Percentiles rank a stretch among this genome's conserved stretches.
phyloP scores from a whole-genome alignment of 176 grass and related monocot species.

The Ananas comosus region DNA sequence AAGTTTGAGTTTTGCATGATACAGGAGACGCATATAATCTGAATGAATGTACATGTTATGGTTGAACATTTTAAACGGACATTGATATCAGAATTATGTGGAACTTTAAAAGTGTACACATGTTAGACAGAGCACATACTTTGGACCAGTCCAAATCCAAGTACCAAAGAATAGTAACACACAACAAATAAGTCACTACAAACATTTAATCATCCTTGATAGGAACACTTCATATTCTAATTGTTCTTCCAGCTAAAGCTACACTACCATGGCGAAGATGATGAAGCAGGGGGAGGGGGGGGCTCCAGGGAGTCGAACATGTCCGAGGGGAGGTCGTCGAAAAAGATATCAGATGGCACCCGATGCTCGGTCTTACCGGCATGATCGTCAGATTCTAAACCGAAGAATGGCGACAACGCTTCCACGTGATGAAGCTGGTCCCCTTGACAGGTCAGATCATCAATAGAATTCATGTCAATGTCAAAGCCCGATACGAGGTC shows the following conservation, averaged over 20 bases:
- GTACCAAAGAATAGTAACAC: constrained; percentile 2
- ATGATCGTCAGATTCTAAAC: neutral
- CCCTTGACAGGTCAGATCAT: constrained; percentile 16
- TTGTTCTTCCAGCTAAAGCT: neutral
- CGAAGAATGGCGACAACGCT: constrained; percentile 24
- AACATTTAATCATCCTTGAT: neutral
- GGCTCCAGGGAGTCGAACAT: constrained; percentile 35
- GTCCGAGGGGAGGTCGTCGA: constrained; percentile 38
- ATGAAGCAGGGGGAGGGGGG: constrained; percentile 3
- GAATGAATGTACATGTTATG: no score
- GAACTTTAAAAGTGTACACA: no score
- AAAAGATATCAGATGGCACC: constrained; percentile 21
- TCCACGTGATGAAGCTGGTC: constrained; percentile 18
- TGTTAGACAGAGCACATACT: no score
- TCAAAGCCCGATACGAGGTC: constrained; percentile 8
- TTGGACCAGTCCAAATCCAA: constrained; percentile 4
- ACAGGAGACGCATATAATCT: no score
- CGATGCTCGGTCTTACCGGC: constrained; percentile 16
- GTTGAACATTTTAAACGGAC: no score
- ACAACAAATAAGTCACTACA: neutral
- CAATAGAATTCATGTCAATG: neutral
- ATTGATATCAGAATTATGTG: no score
- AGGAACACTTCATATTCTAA: neutral
- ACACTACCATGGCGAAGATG: constrained; percentile 4
- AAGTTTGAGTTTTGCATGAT: no score